Base-by-base conservation (phyloP, 2,329 filamentous ascomycete genomes). In the Neocucurbitaria cava region DNA sequence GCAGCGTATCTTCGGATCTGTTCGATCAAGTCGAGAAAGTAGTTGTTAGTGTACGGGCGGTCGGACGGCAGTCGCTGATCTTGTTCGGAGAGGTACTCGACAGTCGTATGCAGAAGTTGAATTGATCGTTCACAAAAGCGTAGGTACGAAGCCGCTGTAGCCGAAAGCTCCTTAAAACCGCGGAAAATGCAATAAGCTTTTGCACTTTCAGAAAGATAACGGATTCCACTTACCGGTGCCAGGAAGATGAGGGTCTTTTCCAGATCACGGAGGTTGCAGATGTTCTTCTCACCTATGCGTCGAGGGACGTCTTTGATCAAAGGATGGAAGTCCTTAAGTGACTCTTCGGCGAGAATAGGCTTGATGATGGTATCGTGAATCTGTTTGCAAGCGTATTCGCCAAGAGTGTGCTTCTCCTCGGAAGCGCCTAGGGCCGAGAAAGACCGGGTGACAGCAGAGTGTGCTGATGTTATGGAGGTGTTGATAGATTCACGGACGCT, bases 1-100 rank as follows among this genome's bases (percentile, higher is more conserved):
- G 88, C 86, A 57, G 92, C 93, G 85, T 96, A 96, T 74, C 91
- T 86, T 74, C 88, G 87, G 68, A 97, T 92, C 85, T 97, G 93
- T 76, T 96, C 91, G 76, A 96, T 89, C 58, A 98, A 87, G 81
- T 98, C 94, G 79, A 97, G 89, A 76, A 97, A 97, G 79, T 98
- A 98, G 74, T 91, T 91, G 84, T 90, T 92, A 83, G 89, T 95
- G 82, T 97, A 98, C 64, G 92, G 92, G 69, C 90, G 88, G 77
- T 98, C 94, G 77, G 86, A 82, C 56, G 91, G 89, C 75, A 91
- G 87, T 64, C 89, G 88, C 79, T 94, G 91, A 76, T 98, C 93
- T 74, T 87, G 87, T 74, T 96, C 92, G 82, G 86, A 89, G 62
- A 97, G 83, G 77, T 89, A 89, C 77, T 92, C 88, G 77, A 96